phyloP scores from a whole-genome alignment of 108 stramenopile species.

The Nitzschia sp. region DNA sequence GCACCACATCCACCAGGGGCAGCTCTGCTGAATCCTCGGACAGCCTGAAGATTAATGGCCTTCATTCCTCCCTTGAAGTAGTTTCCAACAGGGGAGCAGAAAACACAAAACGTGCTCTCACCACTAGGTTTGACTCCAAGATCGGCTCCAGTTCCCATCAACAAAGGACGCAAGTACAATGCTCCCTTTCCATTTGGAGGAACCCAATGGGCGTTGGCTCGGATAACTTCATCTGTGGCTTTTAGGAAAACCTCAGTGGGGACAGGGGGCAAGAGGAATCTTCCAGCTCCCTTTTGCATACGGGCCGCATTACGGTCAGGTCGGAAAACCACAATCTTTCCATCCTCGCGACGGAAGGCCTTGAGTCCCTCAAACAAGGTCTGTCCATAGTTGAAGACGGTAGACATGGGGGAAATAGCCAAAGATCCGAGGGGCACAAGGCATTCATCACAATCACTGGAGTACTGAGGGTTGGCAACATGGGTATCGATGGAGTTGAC shows the following conservation, averaged over 20 bases:
- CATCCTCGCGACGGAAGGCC: conserved; percentile 41
- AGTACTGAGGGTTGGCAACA: conserved; percentile 24
- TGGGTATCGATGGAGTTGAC: conserved; percentile 5
- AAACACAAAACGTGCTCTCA: conserved; percentile 38
- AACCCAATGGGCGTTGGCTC: conserved; percentile 41
- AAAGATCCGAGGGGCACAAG: conserved; percentile 20
- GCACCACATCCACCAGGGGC: conserved; percentile 57
- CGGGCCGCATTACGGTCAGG: conserved; percentile 38
- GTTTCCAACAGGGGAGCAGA: conserved; percentile 57
- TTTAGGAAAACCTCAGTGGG: conserved; percentile 28
- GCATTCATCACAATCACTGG: conserved; percentile 12
- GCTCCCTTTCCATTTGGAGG: conserved; percentile 42
- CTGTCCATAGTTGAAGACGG: conserved; percentile 51
- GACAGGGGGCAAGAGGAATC: conserved; percentile 39
- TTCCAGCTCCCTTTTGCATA: conserved; percentile 31
- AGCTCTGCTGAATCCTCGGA: conserved; percentile 50
- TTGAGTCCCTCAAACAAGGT: conserved; percentile 49
- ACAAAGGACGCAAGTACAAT: conserved; percentile 41
- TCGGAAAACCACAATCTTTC: conserved; percentile 40
- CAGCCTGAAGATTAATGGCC: conserved; percentile 56
- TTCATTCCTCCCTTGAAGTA: conserved; percentile 60
- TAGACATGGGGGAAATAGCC: conserved; percentile 25
- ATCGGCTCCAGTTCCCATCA: conserved; percentile 40
- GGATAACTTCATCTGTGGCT: conserved; percentile 34
- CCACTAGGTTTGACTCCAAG: conserved; percentile 38